Conservation (phyloP, 805 yeast genomes). For the Isabelozyma pseudorhagii region DNA sequence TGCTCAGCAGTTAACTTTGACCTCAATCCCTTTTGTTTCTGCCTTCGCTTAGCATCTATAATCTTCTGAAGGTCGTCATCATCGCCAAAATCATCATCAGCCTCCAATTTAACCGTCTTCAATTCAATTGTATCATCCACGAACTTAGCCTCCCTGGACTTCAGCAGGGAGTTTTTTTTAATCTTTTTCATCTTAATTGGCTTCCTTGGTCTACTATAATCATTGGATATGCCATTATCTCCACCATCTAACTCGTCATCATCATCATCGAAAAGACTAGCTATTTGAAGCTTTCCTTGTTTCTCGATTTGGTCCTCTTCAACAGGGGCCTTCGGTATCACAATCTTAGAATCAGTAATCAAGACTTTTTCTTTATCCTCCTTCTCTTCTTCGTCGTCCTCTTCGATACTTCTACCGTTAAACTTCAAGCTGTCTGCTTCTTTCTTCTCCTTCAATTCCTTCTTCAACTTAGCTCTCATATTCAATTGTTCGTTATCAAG, state of each 20-base stretch:
- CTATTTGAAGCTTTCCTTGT: conserved; percentile 1
- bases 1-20: conserved; percentile 20
- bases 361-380: conserved; percentile 3
- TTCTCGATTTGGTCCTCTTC: not conserved
- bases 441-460: conserved; percentile 23
- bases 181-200: conserved; percentile 38
- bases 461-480: conserved; percentile 21
- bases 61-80: conserved; percentile 26
- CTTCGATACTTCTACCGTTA: conserved; percentile 15
- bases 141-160: conserved; percentile 20
- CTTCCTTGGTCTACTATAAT: conserved; percentile 8
- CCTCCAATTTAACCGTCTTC: conserved; percentile 24
- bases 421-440: conserved; percentile 20
- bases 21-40: conserved; percentile 20
- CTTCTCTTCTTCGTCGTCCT: conserved; percentile 11
- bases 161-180: conserved; percentile 37
- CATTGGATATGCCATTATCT: conserved; percentile 4
- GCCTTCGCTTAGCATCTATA: conserved; percentile 23
- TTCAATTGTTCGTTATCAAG: conserved; percentile 39
- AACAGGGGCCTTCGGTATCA: not conserved
- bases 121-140: conserved; percentile 18
- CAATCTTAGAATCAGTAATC: conserved; percentile 5
- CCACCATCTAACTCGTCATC: not conserved
- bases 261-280: conserved; percentile 5
- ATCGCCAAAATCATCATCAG: conserved; percentile 17